Base-by-base conservation (phyloP, 116 monocot genomes). In the Cymodocea nodosa region DNA sequence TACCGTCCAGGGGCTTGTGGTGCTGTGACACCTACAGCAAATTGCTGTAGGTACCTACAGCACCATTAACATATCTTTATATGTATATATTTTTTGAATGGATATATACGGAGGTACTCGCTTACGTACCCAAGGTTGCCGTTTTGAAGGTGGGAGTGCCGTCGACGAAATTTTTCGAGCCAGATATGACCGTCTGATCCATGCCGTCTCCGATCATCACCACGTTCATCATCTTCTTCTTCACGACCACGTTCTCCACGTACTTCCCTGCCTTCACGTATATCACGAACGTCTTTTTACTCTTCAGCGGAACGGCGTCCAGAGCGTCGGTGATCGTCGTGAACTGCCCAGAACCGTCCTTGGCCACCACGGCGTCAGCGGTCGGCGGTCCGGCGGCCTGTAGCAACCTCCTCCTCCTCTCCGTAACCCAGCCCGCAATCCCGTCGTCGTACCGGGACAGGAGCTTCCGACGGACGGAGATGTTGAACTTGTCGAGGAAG, bases 71-170 rank as follows among this genome's bases (percentile, higher is more conserved):
- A n/a, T n/a, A n/a, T n/a, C n/a, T n/a, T n/a, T n/a, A n/a, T n/a
- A n/a, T n/a, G n/a, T n/a, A n/a, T n/a, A n/a, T n/a, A n/a, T n/a
- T n/a, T n/a, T n/a, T n/a, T n/a, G n/a, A n/a, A n/a, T n/a, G n/a
- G n/a, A n/a, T n/a, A n/a, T n/a, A n/a, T n/a, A n/a, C n/a, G n/a
- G n/a, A n/a, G n/a, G n/a, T n/a, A n/a, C n/a, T n/a, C n/a, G n/a
- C n/a, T n/a, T 60, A 36, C 60, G 9, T 62, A 92, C 92, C 56
- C 18, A 92, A 76, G 5, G 92, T 87, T 8, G 92, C 88, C 0
- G 85, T 79, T 2, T 73, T 30, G 50, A 77, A 85, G 1, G 85
- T 85, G 44, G 67, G 66, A 6, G 52, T 71, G n/a, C 85, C 88
- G 30, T 85, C 88, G 23, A 73, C 60, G 68, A 73, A 51, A 67